Conservation (phyloP, 352 stramenopile species). For the Phytophthora gonapodyides region DNA sequence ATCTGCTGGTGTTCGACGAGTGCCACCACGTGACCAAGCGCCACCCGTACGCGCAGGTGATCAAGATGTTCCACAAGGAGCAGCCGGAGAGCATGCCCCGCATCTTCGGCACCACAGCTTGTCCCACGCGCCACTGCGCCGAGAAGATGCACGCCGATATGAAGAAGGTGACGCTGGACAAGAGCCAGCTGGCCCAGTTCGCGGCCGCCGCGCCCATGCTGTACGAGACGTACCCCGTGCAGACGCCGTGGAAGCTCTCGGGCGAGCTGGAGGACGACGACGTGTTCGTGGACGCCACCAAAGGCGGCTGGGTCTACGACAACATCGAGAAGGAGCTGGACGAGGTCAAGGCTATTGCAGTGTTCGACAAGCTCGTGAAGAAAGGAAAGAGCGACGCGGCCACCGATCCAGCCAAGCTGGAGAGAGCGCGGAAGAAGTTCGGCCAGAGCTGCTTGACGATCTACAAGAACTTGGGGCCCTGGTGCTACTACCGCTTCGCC, state of each 20-base stretch:
- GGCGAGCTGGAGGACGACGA: conserved; percentile 22
- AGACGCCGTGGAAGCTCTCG: conserved; percentile 32
- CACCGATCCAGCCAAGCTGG: conserved; percentile 38
- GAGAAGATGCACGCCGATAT: conserved; percentile 70
- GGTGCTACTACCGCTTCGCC: conserved; percentile 78
- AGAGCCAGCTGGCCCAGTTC: conserved; percentile 57
- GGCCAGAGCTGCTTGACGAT: conserved; percentile 55
- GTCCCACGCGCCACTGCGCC: conserved; percentile 72
- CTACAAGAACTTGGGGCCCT: conserved; percentile 67
- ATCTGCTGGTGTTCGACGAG: conserved; percentile 91
- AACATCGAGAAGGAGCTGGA: conserved; percentile 49
- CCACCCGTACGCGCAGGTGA: conserved; percentile 89
- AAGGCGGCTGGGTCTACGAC: conserved; percentile 36
- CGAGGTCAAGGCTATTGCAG: conserved; percentile 52
- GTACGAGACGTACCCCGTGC: conserved; percentile 60
- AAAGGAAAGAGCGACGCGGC: conserved; percentile 54
- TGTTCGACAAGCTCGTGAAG: conserved; percentile 54
- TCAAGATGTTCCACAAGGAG: conserved; percentile 77
- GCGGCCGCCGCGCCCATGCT: conserved; percentile 70
- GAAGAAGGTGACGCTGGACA: conserved; percentile 70
- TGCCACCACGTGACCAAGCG: conserved; percentile 91
- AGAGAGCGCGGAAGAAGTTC: conserved; percentile 66
- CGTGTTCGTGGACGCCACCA: not conserved
- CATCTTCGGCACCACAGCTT: conserved; percentile 88
- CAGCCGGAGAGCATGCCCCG: conserved; percentile 45